These are phyloP conservation scores for Microglena sp. DNA, from an alignment of 139 green algal genomes.

Conservation along the genomic window DNA sequence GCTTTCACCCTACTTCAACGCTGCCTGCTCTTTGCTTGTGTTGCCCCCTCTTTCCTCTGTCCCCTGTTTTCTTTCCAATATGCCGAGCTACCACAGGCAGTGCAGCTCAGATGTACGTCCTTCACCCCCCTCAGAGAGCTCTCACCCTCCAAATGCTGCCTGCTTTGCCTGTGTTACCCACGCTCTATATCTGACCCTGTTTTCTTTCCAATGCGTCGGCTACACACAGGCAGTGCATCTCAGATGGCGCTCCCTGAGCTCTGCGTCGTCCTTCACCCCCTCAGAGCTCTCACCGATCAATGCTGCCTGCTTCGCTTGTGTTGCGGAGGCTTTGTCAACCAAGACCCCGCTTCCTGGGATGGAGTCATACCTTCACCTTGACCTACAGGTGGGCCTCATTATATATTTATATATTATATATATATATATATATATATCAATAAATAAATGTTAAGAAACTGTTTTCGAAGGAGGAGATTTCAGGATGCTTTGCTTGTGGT, in stretches of 20 bases:
- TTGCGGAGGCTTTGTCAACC: constrained; percentile 39
- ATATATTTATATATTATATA: not conserved
- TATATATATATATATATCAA: not conserved
- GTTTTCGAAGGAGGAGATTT: no score
- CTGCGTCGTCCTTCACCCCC: not conserved
- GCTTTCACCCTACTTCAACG: constrained; percentile 8
- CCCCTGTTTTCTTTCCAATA: no score
- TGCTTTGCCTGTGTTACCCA: not conserved
- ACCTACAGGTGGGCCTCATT: not conserved
- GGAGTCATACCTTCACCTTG: constrained; percentile 2
- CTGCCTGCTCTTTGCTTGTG: constrained; percentile 27
- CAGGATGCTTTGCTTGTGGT: not conserved
- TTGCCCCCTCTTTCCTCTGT: no score
- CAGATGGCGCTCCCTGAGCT: no score
- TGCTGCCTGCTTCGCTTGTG: constrained; percentile 24
- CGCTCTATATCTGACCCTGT: no score
- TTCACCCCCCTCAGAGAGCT: no score
- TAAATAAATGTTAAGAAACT: not conserved
- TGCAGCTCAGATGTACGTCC: no score
- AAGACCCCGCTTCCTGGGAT: constrained; percentile 23
- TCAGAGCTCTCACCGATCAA: constrained; percentile 11
- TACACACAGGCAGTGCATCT: not conserved
- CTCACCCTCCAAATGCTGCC: not conserved
- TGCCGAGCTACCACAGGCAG: no score
- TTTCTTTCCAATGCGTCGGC: no score